phyloP scores from a whole-genome alignment of 805 yeast genomes.

The Crinitomyces ghanaensis region DNA sequence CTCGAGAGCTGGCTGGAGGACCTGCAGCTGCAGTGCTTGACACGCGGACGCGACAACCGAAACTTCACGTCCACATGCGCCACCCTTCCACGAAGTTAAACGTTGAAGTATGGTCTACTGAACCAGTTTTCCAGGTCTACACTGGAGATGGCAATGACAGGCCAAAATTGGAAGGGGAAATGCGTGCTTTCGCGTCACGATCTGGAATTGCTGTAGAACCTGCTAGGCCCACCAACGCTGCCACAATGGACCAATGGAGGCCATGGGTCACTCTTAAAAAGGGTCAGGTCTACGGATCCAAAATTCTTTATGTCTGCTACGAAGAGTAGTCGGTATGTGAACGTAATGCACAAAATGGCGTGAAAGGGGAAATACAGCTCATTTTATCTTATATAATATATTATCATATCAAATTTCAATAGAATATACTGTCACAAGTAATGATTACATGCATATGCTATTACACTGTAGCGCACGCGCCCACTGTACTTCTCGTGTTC shows the following conservation, averaged over 20 bases:
- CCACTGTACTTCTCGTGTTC: no score
- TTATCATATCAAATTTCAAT: no score
- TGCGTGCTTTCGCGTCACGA: slow-evolving; percentile 22
- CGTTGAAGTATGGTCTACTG: slow-evolving; percentile 42
- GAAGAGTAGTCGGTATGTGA: no score
- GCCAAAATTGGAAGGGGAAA: slow-evolving; percentile 21
- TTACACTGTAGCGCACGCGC: no score
- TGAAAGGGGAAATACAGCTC: no score
- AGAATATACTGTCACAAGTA: no score
- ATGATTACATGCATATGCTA: no score
- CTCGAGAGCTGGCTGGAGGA: slow-evolving; percentile 11
- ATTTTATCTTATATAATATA: no score
- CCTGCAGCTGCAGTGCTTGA: slow-evolving; percentile 30
- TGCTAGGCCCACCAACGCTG: slow-evolving; percentile 45
- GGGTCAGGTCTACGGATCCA: slow-evolving; percentile 45
- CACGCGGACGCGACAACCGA: slow-evolving; percentile 33
- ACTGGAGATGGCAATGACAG: slow-evolving; percentile 44
- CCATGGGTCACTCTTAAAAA: slow-evolving; percentile 37
- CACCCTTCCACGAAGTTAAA: slow-evolving; percentile 35
- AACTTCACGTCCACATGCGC: slow-evolving; percentile 32
- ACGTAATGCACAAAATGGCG: no score
- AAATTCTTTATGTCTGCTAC: slow-evolving; percentile 23
- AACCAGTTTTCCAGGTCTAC: slow-evolving; percentile 56
- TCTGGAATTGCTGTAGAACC: slow-evolving; percentile 57
- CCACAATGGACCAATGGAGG: slow-evolving; percentile 36